phyloP scores from a whole-genome alignment of 495 filamentous ascomycete species.

The Cryomyces minteri region DNA sequence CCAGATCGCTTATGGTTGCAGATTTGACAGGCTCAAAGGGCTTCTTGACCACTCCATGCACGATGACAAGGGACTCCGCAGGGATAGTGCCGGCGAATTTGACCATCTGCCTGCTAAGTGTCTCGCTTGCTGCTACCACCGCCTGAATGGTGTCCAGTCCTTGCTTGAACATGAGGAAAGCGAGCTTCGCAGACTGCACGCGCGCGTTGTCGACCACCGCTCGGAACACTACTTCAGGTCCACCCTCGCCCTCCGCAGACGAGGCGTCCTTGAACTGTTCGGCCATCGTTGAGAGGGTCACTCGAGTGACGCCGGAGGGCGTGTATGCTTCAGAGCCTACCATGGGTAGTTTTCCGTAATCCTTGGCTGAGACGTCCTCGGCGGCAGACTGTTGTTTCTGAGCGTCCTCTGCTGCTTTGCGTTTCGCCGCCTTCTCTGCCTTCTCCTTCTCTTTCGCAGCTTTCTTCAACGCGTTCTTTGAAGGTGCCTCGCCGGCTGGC shows the following conservation, averaged over 20 bases:
- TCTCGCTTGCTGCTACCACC: constrained; percentile 26
- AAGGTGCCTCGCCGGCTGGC: constrained; percentile 18
- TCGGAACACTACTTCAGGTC: constrained; percentile 15
- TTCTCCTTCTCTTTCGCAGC: constrained; percentile 50
- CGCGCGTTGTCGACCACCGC: constrained; percentile 23
- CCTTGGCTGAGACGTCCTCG: constrained; percentile 20
- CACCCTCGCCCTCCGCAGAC: constrained; percentile 9
- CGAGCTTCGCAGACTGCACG: constrained; percentile 24
- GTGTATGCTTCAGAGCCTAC: constrained; percentile 14
- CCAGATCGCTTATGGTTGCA: constrained; percentile 54
- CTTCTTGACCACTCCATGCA: constrained; percentile 56
- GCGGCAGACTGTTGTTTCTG: constrained; percentile 18
- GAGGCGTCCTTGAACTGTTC: constrained; percentile 3
- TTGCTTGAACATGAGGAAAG: constrained; percentile 24
- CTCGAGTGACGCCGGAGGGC: constrained; percentile 10
- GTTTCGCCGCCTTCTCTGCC: constrained; percentile 21
- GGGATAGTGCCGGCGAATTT: constrained; percentile 71
- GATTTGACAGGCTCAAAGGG: constrained; percentile 61
- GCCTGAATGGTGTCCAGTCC: constrained; percentile 21
- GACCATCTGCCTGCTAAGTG: constrained; percentile 59
- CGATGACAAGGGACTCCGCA: constrained; percentile 60
- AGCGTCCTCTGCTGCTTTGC: constrained; percentile 17
- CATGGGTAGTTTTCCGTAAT: constrained; percentile 24
- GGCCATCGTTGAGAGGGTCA: constrained; percentile 10
- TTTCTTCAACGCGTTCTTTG: constrained; percentile 50